Evolutionary conservation across 306 rosid species (phyloP), one percentile per base, ranked within the genome.

Genomic region (Cicer judaicum): DNA sequence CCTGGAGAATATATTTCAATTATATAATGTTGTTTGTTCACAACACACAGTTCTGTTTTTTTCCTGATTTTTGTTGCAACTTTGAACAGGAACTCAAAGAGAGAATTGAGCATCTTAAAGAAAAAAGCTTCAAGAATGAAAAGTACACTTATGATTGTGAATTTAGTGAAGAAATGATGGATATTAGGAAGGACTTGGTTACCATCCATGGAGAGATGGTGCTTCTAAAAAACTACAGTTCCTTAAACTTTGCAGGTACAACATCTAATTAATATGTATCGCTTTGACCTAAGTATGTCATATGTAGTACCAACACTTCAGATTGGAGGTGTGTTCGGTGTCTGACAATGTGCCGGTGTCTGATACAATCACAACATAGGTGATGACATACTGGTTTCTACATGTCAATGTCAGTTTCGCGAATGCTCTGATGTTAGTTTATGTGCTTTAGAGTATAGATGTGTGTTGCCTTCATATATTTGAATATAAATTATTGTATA

Each of bases 161-260:
- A 80, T 94, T 94, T 74, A 90, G 98, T 77, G 89, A 94, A 83
- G 99, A 94, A 85, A 87, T 89, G 88, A 94, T 94, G 99, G 94
- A 87, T 68, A 94, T 92, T 38, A 93, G 96, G 73, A 92, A 78
- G 89, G 98, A 92, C 84, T 92, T 94, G 14, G 99, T 94, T 70
- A 82, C 93, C 81, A 90, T 94, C 81, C 99, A 94, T 77, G 99
- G 99, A 79, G 89, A 88, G 83, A 92, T 94, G 98, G 97, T 92
- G 82, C 98, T 94, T 60, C 93, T 94, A 1, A 92, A 92, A 84
- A 94, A 86, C 78, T 94, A 92, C 77, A 94, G 99, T 77, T 94
- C 98, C 77, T 79, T 94, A 81, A 94, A 94, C 82, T 94, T 94
- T 86, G 96, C 97, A 74, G 99, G 99, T 92, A 85, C 24, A 42